Evolutionary conservation across 805 yeast genomes (phyloP), one percentile per base, ranked within the genome.

Genomic region (Saccharomycopsis fodiens): DNA sequence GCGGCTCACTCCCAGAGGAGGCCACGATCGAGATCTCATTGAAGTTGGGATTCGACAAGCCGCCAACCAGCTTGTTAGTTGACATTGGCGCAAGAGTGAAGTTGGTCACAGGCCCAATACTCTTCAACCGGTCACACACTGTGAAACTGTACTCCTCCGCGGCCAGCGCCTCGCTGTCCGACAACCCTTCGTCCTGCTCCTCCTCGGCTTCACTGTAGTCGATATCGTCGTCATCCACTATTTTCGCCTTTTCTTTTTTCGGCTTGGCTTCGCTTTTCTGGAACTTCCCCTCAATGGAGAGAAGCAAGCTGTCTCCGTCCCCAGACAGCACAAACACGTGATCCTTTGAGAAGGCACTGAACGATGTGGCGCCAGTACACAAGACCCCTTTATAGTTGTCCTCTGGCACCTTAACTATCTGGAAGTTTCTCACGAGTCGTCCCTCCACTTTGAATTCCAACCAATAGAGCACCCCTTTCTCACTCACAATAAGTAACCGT

Each of bases 31-130:
- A 82, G 15, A 73, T 65, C 55, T 84, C 93, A 39, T 73, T 68
- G 51, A 61, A 67, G 51, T 79, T 81, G 2, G 95, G 91, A 57
- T 84, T 84, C 0, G 74, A 66, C 23, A 83, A 67, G 39, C 87
- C 85, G 45, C 79, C 74, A 8, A 74, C 66, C 45, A 69, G 72
- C 38, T 66, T 65, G 15, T 76, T 79, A 0, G 75, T 68, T 0
- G 83, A 72, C 22, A 74, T 67, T 41, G 70, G 68, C 0, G 89
- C 96, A 29, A 80, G 54, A 0, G 88, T 71, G 51, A 88, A 71
- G 35, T 79, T 76, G 2, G 84, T 69, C 10, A 84, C 66, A 0
- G 96, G 95, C 0, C 96, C 96, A 53, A 74, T 68, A 55, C 80
- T 84, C 2, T 71, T 55, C 8, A 88, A 57, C 1, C 64, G 62